Evolutionary conservation across 768 basidiomycete species (phyloP).

Genomic region (Suillus hirtellus): DNA sequence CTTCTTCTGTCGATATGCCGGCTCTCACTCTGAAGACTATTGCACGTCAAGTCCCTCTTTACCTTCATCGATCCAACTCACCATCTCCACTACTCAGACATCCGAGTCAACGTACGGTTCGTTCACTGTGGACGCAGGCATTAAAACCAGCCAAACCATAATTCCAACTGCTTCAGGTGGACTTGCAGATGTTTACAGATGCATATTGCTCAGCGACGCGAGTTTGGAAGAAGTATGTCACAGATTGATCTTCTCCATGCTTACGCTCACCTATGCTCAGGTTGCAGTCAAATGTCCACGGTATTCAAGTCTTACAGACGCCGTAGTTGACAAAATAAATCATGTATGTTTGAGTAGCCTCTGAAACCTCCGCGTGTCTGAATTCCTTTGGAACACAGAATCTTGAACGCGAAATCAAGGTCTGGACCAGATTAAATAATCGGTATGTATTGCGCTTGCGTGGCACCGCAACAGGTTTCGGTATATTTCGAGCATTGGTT

Average conservation of each 20-base stretch:
- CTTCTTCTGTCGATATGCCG: neutral
- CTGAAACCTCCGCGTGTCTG: neutral
- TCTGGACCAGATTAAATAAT: slow-evolving; percentile 23
- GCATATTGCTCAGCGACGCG: slow-evolving; percentile 8
- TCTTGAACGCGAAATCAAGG: slow-evolving; percentile 22
- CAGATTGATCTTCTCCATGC: neutral
- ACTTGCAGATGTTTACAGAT: slow-evolving; percentile 47
- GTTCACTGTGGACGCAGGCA: neutral
- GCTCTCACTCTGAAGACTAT: neutral
- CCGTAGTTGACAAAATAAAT: neutral
- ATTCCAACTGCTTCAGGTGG: slow-evolving; percentile 30
- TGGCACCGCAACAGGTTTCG: slow-evolving; percentile 22
- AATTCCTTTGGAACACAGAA: slow-evolving; percentile 15
- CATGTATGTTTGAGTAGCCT: neutral
- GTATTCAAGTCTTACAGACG: neutral
- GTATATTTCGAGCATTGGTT: slow-evolving; percentile 29
- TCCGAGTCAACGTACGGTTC: neutral
- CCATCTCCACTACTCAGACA: neutral
- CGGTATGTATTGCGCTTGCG: slow-evolving; percentile 21
- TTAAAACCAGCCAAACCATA: neutral
- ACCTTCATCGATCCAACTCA: neutral
- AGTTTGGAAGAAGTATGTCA: neutral
- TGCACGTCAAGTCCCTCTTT: neutral
- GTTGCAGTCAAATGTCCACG: slow-evolving; percentile 12
- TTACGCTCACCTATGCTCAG: slow-evolving; percentile 1